Base-by-base conservation (phyloP, 2,329 filamentous ascomycete species). In the Aspergillus ibericus region DNA sequence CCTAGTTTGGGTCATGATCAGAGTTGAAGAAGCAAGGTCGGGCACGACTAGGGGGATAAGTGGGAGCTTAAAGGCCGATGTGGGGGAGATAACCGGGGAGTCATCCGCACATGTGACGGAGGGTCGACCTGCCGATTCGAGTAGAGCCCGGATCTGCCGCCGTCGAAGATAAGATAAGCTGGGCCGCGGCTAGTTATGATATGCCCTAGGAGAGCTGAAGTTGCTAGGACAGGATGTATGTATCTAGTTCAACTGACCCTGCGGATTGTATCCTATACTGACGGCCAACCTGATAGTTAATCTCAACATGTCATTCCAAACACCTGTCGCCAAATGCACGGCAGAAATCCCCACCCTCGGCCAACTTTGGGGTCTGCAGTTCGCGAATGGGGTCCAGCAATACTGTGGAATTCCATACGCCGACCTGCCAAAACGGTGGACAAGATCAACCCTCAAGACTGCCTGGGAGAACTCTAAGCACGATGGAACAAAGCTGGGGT, bases 321-420 rank as follows among this genome's bases (percentile, higher is more conserved):
- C 38, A 1, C 67, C 67, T 1, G 15, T 54, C 7, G 55, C 53
- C 3, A 64, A 59, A 52, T 66, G 67, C 55, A 60, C 34, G 5
- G 59, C 50, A 5, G 36, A 42, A 13, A 62, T 69, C 16, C 61
- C 61, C 1, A 54, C 59, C 1, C 58, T 70, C 6, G 67, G 67
- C 0, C 63, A 36, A 1, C 20, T 70, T 5, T 59, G 69, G 8
- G 68, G 68, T 12, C 48, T 63, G 4, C 53, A 67, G 38, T 68
- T 64, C 53, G 50, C 55, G 29, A 67, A 66, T 49, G 65, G 65
- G 0, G 62, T 68, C 1, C 66, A 68, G 34, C 68, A 69, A 49
- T 70, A 63, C 18, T 68, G 66, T 20, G 65, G 67, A 1, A 69
- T 70, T 56, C 64, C 66, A 2, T 70, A 70, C 42, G 66, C 63